Evolutionary conservation across 768 basidiomycete species (phyloP).

Genomic region (Hericium alpestre): DNA sequence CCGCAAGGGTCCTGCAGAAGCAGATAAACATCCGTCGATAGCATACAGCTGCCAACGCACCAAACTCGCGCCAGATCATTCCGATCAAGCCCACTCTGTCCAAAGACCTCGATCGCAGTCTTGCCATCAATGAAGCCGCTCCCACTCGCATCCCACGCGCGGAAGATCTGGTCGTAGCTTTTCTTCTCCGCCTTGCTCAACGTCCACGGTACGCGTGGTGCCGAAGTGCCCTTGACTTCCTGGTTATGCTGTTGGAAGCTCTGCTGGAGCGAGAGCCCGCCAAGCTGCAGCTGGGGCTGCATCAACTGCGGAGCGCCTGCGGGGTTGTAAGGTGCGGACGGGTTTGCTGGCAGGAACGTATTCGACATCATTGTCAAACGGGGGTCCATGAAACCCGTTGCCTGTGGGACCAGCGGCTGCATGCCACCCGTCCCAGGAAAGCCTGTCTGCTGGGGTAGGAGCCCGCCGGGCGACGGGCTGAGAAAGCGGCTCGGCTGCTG

Average conservation of each 20-base stretch:
- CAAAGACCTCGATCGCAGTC: slow-evolving; percentile 86
- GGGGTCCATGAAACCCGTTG: slow-evolving; percentile 76
- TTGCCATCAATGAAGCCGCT: slow-evolving; percentile 81
- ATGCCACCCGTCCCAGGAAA: slow-evolving; percentile 32
- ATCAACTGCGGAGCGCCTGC: slow-evolving; percentile 62
- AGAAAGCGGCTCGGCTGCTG: slow-evolving; percentile 41
- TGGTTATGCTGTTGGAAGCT: slow-evolving; percentile 85
- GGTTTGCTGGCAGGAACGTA: slow-evolving; percentile 79
- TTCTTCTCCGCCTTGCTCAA: slow-evolving; percentile 87
- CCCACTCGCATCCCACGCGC: slow-evolving; percentile 82
- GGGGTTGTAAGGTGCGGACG: slow-evolving; percentile 45
- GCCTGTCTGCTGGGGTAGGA: slow-evolving; percentile 48
- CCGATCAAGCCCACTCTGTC: slow-evolving; percentile 79
- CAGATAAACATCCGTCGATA: background rate
- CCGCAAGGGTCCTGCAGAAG: slow-evolving; percentile 70
- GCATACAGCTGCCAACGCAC: slow-evolving; percentile 31
- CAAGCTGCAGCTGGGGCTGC: slow-evolving; percentile 30
- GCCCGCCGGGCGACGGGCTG: slow-evolving; percentile 39
- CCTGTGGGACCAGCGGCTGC: slow-evolving; percentile 53
- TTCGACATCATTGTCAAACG: slow-evolving; percentile 82
- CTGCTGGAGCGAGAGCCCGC: slow-evolving; percentile 59
- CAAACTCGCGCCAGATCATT: slow-evolving; percentile 91
- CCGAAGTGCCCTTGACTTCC: slow-evolving; percentile 49
- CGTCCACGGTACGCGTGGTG: slow-evolving; percentile 75
- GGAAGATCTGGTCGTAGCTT: slow-evolving; percentile 91